Evolutionary conservation across 306 rosid genomes (phyloP), one percentile per base, ranked within the genome.

Genomic region (Inga laurina): DNA sequence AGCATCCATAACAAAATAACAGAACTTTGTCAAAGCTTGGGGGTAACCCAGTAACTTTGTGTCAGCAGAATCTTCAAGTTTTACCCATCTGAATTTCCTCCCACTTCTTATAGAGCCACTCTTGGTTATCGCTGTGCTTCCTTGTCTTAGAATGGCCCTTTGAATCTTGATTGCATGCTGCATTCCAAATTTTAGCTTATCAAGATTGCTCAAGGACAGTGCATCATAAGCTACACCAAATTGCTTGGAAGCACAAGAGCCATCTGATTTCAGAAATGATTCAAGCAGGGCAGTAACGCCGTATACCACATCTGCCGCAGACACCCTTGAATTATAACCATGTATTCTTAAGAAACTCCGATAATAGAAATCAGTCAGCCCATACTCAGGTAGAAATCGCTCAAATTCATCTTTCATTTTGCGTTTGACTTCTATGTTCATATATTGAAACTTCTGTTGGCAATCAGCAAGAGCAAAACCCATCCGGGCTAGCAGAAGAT

Each of bases 301-400:
- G 71, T 89, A 94, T n/a, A 96, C 99, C 71, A 96, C 98, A 85
- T 96, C 99, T 18, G 99, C 99, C 27, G 99, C 99, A 10, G 99
- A 94, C 14, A 96, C 90, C 83, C 83, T 96, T 21, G 98, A 94
- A 80, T 92, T 91, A 78, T 96, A 96, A 45, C 97, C 94, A 52
- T 92, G 94, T 24, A 88, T 61, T 77, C 98, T 75, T 85, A 91
- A 43, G 87, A 96, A 96, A 65, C 98, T 93, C 57, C 99, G 82
- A 86, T 90, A 96, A 80, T 96, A 92, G 81, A 96, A 92, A 85
- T 96, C 98, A 44, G 92, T 92, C 10, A 96, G 90, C 2, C 99
- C 99, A 75, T 96, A 96, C 71, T 94, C 98, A 0, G 97, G 97
- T 9, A 96, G 85, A 83, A 90, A 92, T 59, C 87, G 88, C 61